Evolutionary conservation across 257 asterid species (phyloP).

Genomic region (Galeopsis tetrahit): DNA sequence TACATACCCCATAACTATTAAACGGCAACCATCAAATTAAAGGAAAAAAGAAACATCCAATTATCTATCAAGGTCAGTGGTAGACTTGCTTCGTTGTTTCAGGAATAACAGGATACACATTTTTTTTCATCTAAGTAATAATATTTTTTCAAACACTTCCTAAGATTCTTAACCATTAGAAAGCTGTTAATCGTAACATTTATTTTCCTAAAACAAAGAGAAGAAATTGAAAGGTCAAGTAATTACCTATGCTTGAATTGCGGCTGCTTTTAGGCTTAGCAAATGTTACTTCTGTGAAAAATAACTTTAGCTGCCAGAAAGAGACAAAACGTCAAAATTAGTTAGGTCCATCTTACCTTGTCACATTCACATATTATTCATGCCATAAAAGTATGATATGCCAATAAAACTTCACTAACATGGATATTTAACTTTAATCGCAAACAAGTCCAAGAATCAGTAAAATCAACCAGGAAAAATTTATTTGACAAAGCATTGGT

Average conservation of each 20-base stretch:
- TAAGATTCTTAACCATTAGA: too few relatives aligned
- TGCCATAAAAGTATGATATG: neutral
- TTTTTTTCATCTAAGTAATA: too few relatives aligned
- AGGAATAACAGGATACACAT: too few relatives aligned
- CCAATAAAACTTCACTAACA: too few relatives aligned
- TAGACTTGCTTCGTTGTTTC: too few relatives aligned
- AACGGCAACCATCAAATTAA: neutral
- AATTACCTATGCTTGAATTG: conserved; percentile 91
- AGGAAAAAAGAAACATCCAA: conserved; percentile 14
- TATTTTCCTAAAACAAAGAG: too few relatives aligned
- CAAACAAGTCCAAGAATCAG: neutral
- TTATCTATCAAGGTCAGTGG: conserved; percentile 55
- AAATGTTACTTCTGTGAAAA: conserved; percentile 89
- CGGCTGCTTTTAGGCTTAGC: conserved; percentile 99
- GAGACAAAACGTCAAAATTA: conserved; percentile 34
- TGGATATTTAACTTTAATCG: neutral
- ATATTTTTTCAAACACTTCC: too few relatives aligned
- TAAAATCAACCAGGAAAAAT: neutral
- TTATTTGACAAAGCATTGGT: neutral
- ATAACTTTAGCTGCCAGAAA: conserved; percentile 77
- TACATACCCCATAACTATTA: neutral
- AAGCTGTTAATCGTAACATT: too few relatives aligned
- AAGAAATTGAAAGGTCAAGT: neutral
- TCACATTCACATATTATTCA: neutral
- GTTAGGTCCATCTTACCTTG: conserved; percentile 15